A percentile compares a stretch with the other conserved stretches of the same genome.
Evolutionary conservation across 129 eudicot species (phyloP).

Genomic region (Lactuca saligna): DNA sequence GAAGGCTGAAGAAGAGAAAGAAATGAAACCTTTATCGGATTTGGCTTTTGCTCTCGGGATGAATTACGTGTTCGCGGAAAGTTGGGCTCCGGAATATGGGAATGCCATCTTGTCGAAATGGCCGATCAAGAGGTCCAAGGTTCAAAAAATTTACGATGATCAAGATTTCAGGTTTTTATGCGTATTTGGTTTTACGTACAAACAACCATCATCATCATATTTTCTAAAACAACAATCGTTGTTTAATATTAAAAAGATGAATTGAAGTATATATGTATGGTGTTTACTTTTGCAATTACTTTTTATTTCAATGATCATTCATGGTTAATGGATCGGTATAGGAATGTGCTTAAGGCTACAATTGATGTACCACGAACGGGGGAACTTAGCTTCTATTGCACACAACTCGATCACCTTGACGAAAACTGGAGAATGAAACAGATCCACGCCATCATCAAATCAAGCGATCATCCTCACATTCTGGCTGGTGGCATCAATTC

Average conservation of each 20-base stretch:
- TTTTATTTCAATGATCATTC: neutral
- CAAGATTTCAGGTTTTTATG: slow-evolving; percentile 75
- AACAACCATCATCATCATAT: neutral
- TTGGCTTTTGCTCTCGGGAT: slow-evolving; percentile 84
- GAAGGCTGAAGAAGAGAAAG: slow-evolving; percentile 84
- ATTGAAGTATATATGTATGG: too few relatives aligned
- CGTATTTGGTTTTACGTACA: too few relatives aligned
- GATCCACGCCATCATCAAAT: slow-evolving; percentile 64
- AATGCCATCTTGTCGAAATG: slow-evolving; percentile 86
- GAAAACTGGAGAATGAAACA: slow-evolving; percentile 93
- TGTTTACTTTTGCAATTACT: neutral
- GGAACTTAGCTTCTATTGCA: slow-evolving; percentile 70
- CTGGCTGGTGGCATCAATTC: slow-evolving; percentile 90
- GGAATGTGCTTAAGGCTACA: slow-evolving; percentile 93
- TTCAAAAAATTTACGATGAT: slow-evolving; percentile 72
- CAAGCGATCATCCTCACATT: slow-evolving; percentile 77
- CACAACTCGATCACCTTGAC: slow-evolving; percentile 85
- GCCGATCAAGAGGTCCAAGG: slow-evolving; percentile 81
- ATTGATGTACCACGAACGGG: slow-evolving; percentile 75
- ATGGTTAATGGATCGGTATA: slow-evolving; percentile 1
- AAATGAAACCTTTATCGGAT: slow-evolving; percentile 78
- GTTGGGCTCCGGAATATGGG: slow-evolving; percentile 97
- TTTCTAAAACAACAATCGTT: neutral
- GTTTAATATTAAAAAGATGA: neutral
- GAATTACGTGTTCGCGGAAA: slow-evolving; percentile 89